A percentile compares a stretch with the other conserved stretches of the same genome.
Evolutionary conservation across 148 eudicot species (phyloP).

Genomic region (Tetragonia tetragonoides): DNA sequence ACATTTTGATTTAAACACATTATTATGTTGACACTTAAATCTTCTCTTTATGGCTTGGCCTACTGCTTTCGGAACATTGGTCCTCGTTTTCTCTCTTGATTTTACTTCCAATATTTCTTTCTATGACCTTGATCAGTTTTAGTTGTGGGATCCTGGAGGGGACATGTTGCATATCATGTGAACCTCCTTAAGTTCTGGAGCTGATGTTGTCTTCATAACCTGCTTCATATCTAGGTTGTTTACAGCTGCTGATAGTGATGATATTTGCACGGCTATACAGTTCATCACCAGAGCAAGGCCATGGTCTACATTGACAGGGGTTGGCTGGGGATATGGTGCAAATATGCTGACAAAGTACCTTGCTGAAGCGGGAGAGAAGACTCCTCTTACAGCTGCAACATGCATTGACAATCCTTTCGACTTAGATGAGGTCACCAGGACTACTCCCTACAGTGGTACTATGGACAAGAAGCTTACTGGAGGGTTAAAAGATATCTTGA

Average conservation of each 20-base stretch:
- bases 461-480: constrained; percentile 52
- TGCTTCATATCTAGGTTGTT: constrained; percentile 72
- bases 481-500: constrained; percentile 70
- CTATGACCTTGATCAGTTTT: background rate
- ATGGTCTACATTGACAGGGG: constrained; percentile 82
- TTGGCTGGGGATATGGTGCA: constrained; percentile 98
- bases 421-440: constrained; percentile 73
- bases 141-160: background rate
- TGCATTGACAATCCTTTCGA: constrained; percentile 97
- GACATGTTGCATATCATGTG: background rate
- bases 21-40: background rate
- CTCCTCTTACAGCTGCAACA: constrained; percentile 89
- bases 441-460: constrained; percentile 32
- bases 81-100: background rate
- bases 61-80: background rate
- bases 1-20: background rate
- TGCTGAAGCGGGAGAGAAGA: constrained; percentile 81
- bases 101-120: background rate
- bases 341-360: constrained; percentile 95
- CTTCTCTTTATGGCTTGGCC: too few relatives aligned
- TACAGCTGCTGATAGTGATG: constrained; percentile 98
- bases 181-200: constrained; percentile 6
- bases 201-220: constrained; percentile 34
- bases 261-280: constrained; percentile 75
- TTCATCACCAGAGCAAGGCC: constrained; percentile 74